Percentiles rank a stretch among this genome's conserved stretches.
phyloP scores from a whole-genome alignment of 768 basidiomycete genomes.

The Mycena amicta region DNA sequence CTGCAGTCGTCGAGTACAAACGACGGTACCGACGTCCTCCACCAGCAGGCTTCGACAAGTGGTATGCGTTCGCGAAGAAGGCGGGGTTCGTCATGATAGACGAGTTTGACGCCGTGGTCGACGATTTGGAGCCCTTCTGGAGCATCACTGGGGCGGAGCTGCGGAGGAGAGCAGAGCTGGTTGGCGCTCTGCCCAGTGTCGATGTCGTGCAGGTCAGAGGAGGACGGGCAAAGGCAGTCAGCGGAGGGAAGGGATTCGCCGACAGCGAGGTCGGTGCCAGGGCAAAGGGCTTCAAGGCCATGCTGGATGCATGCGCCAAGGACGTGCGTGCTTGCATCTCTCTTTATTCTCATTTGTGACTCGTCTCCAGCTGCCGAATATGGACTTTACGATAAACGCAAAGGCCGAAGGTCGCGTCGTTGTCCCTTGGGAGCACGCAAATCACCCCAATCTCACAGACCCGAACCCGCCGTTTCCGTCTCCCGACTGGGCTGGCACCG shows the following conservation, averaged over 20 bases:
- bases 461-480: neutral
- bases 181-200: constrained; percentile 79
- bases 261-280: constrained; percentile 76
- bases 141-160: constrained; percentile 71
- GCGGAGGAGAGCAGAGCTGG: constrained; percentile 61
- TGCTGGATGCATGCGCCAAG: constrained; percentile 71
- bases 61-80: constrained; percentile 81
- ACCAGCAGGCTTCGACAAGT: constrained; percentile 88
- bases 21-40: constrained; percentile 77
- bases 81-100: constrained; percentile 81
- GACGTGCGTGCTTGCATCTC: constrained; percentile 43
- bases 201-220: constrained; percentile 80
- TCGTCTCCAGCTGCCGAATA: constrained; percentile 74
- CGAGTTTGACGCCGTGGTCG: constrained; percentile 82
- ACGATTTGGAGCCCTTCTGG: constrained; percentile 88
- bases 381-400: constrained; percentile 93
- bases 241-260: constrained; percentile 59
- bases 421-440: constrained; percentile 88
- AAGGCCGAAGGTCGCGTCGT: constrained; percentile 93
- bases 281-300: constrained; percentile 73
- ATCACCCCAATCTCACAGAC: constrained; percentile 70
- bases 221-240: constrained; percentile 62
- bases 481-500: constrained; percentile 83
- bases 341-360: neutral
- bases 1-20: constrained; percentile 83